Percentiles rank a stretch among this genome's conserved stretches.
Evolutionary conservation across 2,329 filamentous ascomycete species (phyloP).

Genomic region (Epichloe gansuensis): DNA sequence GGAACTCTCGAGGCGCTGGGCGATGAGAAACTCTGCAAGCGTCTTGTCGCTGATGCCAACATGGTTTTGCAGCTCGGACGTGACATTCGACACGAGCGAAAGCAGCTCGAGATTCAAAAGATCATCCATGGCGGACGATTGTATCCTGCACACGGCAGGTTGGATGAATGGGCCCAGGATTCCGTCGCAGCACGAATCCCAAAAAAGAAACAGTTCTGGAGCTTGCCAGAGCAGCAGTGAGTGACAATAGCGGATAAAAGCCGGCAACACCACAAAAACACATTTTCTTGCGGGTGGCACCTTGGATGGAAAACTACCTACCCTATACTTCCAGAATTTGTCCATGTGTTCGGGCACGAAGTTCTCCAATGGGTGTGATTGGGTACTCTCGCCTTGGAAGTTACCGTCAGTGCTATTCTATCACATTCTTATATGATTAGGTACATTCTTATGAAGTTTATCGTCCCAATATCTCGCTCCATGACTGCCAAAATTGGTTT

Average conservation of each 20-base stretch:
- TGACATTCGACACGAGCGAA: slow-evolving; percentile 88
- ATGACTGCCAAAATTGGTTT: slow-evolving; percentile 29
- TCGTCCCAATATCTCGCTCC: slow-evolving; percentile 13
- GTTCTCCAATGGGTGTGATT: too few species aligned
- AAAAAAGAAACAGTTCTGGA: neutral
- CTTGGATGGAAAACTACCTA: neutral
- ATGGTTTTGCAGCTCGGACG: slow-evolving; percentile 89
- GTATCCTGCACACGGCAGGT: slow-evolving; percentile 8
- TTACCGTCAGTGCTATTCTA: too few species aligned
- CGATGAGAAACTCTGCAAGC: slow-evolving; percentile 91
- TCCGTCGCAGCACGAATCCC: neutral
- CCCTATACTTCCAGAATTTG: too few species aligned
- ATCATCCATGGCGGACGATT: slow-evolving; percentile 59
- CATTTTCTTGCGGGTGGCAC: neutral
- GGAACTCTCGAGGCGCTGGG: slow-evolving; percentile 67
- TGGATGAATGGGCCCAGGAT: neutral
- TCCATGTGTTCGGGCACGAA: too few species aligned
- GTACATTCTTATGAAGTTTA: neutral
- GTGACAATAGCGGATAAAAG: neutral
- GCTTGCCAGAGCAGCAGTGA: neutral
- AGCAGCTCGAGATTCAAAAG: slow-evolving; percentile 83
- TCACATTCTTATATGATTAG: too few species aligned
- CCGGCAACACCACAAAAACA: neutral
- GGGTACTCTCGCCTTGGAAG: too few species aligned
- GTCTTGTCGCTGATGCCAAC: slow-evolving; percentile 87